A percentile compares a stretch with the other conserved stretches of the same genome.
Conservation (phyloP, 208 protist species). For the Entamoeba invadens region DNA sequence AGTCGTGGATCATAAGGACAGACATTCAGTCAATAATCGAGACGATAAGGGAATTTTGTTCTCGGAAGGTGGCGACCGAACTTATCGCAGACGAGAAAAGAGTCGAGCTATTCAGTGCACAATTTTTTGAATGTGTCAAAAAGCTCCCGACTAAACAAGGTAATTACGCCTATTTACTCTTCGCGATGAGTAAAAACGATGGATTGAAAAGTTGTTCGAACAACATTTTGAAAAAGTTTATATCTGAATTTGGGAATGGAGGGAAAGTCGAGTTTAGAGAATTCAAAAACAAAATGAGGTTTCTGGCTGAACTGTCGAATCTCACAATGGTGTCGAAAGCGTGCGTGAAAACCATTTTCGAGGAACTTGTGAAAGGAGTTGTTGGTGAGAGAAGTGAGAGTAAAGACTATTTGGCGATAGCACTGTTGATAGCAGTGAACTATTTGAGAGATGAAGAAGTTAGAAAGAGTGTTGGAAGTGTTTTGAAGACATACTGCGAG, state of each 20-base stretch:
- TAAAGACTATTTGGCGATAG: too few species aligned
- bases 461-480: too few species aligned
- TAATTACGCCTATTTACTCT: background rate
- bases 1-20: background rate
- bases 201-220: background rate
- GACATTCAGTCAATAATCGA: background rate
- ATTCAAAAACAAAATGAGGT: background rate
- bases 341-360: background rate
- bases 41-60: background rate
- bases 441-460: too few species aligned
- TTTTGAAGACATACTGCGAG: too few species aligned
- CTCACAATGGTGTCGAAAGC: background rate
- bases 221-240: background rate
- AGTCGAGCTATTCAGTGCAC: background rate
- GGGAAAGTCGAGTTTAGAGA: background rate
- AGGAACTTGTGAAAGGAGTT: background rate
- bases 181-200: background rate
- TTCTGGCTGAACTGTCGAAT: background rate
- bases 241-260: too few species aligned
- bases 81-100: background rate
- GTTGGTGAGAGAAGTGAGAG: too few species aligned
- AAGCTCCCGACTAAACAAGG: background rate
- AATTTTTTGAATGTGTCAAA: background rate
- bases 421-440: too few species aligned
- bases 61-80: background rate